Base-by-base conservation (phyloP, 1,284 basidiomycete species). In the Heliocybe sulcata region DNA sequence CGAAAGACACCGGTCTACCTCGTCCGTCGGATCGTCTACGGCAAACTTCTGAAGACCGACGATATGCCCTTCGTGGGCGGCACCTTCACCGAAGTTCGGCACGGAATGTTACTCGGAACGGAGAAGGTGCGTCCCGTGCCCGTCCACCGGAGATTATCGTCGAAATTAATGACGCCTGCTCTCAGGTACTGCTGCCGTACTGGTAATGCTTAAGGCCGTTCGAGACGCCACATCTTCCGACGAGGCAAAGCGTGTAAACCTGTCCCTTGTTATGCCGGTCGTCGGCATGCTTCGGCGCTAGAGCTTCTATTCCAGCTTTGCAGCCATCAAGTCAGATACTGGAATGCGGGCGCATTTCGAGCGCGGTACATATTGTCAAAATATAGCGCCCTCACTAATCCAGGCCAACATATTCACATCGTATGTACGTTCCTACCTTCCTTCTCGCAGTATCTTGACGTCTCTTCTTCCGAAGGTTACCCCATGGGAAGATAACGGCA, bases 171-270 rank as follows among this genome's bases (percentile, higher is more conserved):
- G 29, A 6, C 29, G 12, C 12, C 12, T 31, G 29, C 29, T 31
- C 29, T 31, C 29, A n/a, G n/a, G n/a, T n/a, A 16, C 33, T 9
- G 9, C 33, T 35, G 33, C 33, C 20, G 47, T 48, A 20, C 54
- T 81, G 80, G 81, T 83, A 35, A 81, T 81, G 19, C 60, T 83
- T 52, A 83, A 82, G 58, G 74, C 74, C 10, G 57, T 82, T 6
- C 72, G 77, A 55, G 68, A 74, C 55, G 63, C 79, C 48, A 73
- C 70, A 58, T 65, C 72, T 6, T 64, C 70, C 11, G 70, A 77
- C 58, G 73, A 65, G 60, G 70, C 74, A 35, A 56, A 65, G 61
- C 69, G 73, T 68, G 74, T 74, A 49, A 57, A 27, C 6, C 38
- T 42, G 12, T 35, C 9, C 16, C 9, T 35, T 16, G 38, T 16